Conservation (phyloP, 192 early-diverging fungal species). For the Spizellomyces sp. region DNA sequence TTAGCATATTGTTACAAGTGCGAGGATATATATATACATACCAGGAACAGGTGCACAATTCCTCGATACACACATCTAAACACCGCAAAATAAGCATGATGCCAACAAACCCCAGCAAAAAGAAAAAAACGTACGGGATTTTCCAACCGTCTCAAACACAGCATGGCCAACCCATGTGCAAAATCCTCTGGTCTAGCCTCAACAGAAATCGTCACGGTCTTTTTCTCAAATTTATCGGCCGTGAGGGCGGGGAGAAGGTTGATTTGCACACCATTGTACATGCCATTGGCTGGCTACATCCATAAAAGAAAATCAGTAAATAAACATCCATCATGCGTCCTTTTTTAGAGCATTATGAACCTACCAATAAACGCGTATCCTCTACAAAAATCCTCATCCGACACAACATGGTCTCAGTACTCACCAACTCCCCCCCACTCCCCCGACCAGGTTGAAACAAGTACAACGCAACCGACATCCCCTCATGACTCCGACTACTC, state of each 20-base stretch:
- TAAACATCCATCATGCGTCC: too few relatives aligned
- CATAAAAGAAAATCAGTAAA: neutral
- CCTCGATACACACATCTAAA: too few relatives aligned
- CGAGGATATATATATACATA: too few relatives aligned
- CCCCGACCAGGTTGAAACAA: slow-evolving; percentile 5
- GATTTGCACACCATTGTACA: slow-evolving; percentile 30
- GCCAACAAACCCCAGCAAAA: too few relatives aligned
- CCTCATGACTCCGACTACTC: slow-evolving; percentile 21
- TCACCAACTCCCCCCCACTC: slow-evolving; percentile 14
- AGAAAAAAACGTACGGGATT: neutral
- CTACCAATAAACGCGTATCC: slow-evolving; percentile 26
- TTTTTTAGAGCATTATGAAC: neutral
- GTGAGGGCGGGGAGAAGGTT: slow-evolving; percentile 25
- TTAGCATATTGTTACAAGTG: neutral
- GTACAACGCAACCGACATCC: slow-evolving; percentile 23
- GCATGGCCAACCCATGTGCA: slow-evolving; percentile 25
- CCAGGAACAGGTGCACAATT: too few relatives aligned
- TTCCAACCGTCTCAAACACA: slow-evolving; percentile 24
- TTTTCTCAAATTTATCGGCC: slow-evolving; percentile 20
- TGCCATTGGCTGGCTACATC: slow-evolving; percentile 21
- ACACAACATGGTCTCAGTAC: slow-evolving; percentile 22
- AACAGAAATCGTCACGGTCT: slow-evolving; percentile 8
- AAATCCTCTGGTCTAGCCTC: slow-evolving; percentile 22
- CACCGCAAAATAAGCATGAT: too few relatives aligned
- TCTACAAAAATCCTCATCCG: slow-evolving; percentile 26